phyloP scores from a whole-genome alignment of 305 asterid species.

The Solanum chacoense region DNA sequence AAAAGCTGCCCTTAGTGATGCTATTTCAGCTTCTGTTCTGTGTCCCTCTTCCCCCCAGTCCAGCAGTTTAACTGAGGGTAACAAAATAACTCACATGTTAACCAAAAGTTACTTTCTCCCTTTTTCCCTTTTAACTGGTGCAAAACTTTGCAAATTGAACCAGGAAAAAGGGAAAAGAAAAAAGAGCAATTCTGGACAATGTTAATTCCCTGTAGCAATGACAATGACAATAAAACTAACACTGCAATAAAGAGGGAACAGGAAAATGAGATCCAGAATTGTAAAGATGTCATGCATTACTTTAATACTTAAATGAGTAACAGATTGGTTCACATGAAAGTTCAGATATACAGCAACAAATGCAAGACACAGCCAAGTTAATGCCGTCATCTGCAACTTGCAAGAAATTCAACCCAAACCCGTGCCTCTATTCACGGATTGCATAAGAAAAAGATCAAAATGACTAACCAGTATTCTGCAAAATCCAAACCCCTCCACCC shows the following conservation, averaged over 20 bases:
- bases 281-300: constrained; percentile 11
- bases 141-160: neutral
- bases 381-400: constrained; percentile 37
- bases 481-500: neutral
- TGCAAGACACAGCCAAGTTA: constrained; percentile 17
- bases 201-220: neutral
- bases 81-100: neutral
- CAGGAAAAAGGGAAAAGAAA: neutral
- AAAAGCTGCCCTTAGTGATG: constrained; percentile 69
- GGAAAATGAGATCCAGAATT: constrained; percentile 30
- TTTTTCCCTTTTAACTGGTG: neutral
- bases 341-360: constrained; percentile 24
- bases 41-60: constrained; percentile 98
- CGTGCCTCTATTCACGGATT: constrained; percentile 82
- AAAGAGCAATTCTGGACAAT: neutral
- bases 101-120: neutral
- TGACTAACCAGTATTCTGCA: neutral
- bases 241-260: neutral
- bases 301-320: constrained; percentile 4
- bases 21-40: constrained; percentile 66
- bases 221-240: neutral
- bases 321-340: constrained; percentile 63
- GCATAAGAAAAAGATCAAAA: constrained; percentile 32
- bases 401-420: constrained; percentile 29
- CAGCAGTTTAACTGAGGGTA: constrained; percentile 58